These are phyloP conservation scores for Prunus mongolica DNA, from an alignment of 306 rosid species.

Conservation along the genomic window DNA sequence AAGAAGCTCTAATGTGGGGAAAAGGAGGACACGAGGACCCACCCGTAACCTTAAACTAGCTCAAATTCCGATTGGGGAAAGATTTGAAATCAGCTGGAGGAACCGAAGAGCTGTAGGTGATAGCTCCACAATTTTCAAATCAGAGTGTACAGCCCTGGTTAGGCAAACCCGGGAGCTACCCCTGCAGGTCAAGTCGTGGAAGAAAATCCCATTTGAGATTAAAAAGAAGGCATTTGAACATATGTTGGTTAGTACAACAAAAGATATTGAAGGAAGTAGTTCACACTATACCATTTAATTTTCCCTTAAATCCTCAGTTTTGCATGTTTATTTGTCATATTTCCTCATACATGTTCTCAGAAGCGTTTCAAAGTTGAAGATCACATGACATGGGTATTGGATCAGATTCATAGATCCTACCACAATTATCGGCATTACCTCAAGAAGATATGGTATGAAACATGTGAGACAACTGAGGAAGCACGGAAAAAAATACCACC, in stretches of 20 bases:
- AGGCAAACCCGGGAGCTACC: slow-evolving; percentile 7
- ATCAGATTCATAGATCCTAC: slow-evolving; percentile 10
- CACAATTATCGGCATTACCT: slow-evolving; percentile 5
- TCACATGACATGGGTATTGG: slow-evolving; percentile 3
- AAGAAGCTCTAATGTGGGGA: neutral
- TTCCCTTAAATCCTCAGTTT: neutral
- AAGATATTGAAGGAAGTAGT: neutral
- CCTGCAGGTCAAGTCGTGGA: slow-evolving; percentile 9
- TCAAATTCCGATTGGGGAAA: neutral
- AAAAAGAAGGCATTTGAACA: slow-evolving; percentile 8
- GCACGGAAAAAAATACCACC: slow-evolving; percentile 5
- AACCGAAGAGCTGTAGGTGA: slow-evolving; percentile 9
- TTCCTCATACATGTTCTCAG: neutral
- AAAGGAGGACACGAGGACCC: slow-evolving; percentile 9
- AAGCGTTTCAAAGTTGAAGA: slow-evolving; percentile 15
- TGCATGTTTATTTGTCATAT: neutral
- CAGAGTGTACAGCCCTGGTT: slow-evolving; percentile 6
- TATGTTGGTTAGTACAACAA: slow-evolving; percentile 2
- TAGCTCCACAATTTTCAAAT: neutral
- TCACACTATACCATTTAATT: neutral
- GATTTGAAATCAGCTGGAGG: slow-evolving; percentile 8
- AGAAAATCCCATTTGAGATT: slow-evolving; percentile 8
- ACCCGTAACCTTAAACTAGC: slow-evolving; percentile 9
- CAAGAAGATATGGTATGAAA: neutral
- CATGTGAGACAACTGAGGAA: slow-evolving; percentile 10